Percentiles rank a stretch among this genome's conserved stretches.
These are phyloP conservation scores for Saturnispora saitoi DNA, from an alignment of 805 yeast genomes.

Conservation along the genomic window DNA sequence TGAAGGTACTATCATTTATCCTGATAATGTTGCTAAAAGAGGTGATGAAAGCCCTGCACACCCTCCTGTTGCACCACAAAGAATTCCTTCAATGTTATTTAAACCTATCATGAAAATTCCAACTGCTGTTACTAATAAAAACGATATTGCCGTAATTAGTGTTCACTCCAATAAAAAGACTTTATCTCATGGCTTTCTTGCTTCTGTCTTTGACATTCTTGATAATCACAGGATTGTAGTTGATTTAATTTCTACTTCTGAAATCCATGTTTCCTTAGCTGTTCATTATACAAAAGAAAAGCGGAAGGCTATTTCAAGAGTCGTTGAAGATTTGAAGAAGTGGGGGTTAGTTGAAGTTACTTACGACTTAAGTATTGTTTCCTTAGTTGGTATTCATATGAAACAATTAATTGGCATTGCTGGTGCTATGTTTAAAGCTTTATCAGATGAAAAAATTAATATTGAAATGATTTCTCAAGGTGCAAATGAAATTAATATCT, in stretches of 20 bases:
- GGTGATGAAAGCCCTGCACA: conserved; percentile 93
- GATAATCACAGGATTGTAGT: conserved; percentile 83
- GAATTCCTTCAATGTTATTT: conserved; percentile 32
- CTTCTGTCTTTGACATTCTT: conserved; percentile 77
- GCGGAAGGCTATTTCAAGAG: conserved; percentile 49
- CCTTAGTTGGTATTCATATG: conserved; percentile 96
- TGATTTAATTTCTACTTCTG: conserved; percentile 93
- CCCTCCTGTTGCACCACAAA: conserved; percentile 73
- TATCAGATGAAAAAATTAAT: conserved; percentile 86
- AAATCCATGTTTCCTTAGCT: conserved; percentile 98
- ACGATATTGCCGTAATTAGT: conserved; percentile 83
- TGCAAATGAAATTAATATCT: conserved; percentile 93
- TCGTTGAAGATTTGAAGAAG: conserved; percentile 66
- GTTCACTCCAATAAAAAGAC: conserved; percentile 92
- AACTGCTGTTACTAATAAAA: conserved; percentile 94
- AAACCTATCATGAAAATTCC: conserved; percentile 51
- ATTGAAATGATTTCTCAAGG: conserved; percentile 99
- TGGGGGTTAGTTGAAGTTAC: conserved; percentile 89
- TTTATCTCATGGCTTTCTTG: conserved; percentile 89
- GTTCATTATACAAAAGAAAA: conserved; percentile 66
- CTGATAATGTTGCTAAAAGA: conserved; percentile 75
- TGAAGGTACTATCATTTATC: conserved; percentile 87
- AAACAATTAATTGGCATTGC: conserved; percentile 95
- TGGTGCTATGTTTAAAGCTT: conserved; percentile 89
- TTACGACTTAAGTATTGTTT: conserved; percentile 79